Evolutionary conservation across 163 green algal genomes (phyloP).

Genomic region (Picocystis sp.): DNA sequence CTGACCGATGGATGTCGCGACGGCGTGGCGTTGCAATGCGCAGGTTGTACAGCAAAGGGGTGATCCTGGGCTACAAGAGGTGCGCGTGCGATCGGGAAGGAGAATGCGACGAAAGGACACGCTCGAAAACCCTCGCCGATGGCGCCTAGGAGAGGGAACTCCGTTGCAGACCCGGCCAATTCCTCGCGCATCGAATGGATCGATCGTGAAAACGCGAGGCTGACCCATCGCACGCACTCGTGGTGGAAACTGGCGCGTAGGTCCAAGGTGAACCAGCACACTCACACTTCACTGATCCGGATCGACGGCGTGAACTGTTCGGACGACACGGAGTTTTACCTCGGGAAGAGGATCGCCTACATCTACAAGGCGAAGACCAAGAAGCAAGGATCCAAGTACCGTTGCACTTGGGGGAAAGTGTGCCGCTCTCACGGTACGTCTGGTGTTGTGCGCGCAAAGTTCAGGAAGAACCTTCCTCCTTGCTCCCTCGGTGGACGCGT

Average conservation of each 20-base stretch:
- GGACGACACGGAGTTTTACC: constrained; percentile 89
- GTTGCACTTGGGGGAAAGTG: constrained; percentile 94
- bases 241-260: constrained; percentile 15
- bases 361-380: constrained; percentile 98
- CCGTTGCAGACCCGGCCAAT: too few species aligned
- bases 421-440: constrained; percentile 68
- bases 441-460: constrained; percentile 80
- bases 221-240: not conserved
- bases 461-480: constrained; percentile 91
- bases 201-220: too few species aligned
- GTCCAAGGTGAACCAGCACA: constrained; percentile 70
- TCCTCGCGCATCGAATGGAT: too few species aligned
- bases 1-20: too few species aligned
- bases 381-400: constrained; percentile 78
- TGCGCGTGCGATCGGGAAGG: constrained; percentile 10
- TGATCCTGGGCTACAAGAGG: constrained; percentile 50
- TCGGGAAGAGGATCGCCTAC: constrained; percentile 87
- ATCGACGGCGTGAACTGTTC: constrained; percentile 78
- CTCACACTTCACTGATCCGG: constrained; percentile 80
- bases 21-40: not conserved
- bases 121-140: too few species aligned
- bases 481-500: constrained; percentile 45
- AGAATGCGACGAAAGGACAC: too few species aligned
- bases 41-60: constrained; percentile 41
- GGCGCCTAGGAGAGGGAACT: too few species aligned